Percentiles rank a stretch among this genome's conserved stretches.
phyloP scores from a whole-genome alignment of 768 basidiomycete species.

The Agaricus blazei region DNA sequence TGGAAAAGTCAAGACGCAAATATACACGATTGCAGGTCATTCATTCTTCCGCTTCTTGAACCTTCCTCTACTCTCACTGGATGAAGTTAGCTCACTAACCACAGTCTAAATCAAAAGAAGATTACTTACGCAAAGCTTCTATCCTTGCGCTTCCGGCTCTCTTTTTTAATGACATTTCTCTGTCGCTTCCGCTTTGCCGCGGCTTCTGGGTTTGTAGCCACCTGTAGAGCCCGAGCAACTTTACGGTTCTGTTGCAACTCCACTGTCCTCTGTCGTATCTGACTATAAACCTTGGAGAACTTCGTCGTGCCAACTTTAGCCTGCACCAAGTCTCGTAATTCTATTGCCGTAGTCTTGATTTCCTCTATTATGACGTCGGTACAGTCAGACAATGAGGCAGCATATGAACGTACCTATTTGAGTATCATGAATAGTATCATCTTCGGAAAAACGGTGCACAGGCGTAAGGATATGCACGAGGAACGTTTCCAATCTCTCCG shows the following conservation, averaged over 20 bases:
- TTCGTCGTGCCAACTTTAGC: constrained; percentile 81
- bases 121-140: constrained; percentile 24
- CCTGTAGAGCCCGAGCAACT: constrained; percentile 52
- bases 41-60: constrained; percentile 39
- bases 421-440: constrained; percentile 74
- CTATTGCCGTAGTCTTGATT: constrained; percentile 71
- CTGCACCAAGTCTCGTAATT: constrained; percentile 86
- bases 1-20: background rate
- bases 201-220: constrained; percentile 65
- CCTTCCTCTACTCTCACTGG: constrained; percentile 47
- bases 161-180: constrained; percentile 74
- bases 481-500: constrained; percentile 54
- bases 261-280: constrained; percentile 67
- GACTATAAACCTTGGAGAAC: constrained; percentile 76
- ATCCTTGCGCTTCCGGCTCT: constrained; percentile 77
- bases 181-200: constrained; percentile 73
- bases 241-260: constrained; percentile 70
- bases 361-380: constrained; percentile 53
- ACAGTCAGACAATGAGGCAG: background rate
- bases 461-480: constrained; percentile 84
- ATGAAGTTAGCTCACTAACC: background rate
- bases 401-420: constrained; percentile 61
- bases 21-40: constrained; percentile 12
- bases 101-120: background rate
- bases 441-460: constrained; percentile 81